A percentile compares a stretch with the other conserved stretches of the same genome.
Conservation (phyloP, 2,329 filamentous ascomycete genomes). For the Colletotrichum tanaceti region DNA sequence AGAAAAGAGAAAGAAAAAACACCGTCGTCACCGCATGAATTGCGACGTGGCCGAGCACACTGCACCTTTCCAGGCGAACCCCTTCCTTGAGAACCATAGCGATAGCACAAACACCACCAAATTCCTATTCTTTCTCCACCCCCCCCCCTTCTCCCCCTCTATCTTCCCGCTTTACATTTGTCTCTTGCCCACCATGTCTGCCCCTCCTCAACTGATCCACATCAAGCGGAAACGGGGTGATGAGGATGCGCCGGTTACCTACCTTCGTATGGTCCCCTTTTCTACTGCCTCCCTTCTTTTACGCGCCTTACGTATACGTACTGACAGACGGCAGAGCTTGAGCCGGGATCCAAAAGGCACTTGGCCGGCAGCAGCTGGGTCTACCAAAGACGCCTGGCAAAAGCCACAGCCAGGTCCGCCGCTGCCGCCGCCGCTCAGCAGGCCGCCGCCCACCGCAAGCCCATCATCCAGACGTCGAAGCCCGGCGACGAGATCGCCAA, state of each 20-base stretch:
- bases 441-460: conserved; percentile 46
- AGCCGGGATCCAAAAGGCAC: conserved; percentile 64
- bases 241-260: conserved; percentile 64
- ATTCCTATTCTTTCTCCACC: background rate
- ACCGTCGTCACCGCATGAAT: conserved; percentile 18
- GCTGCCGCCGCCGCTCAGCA: conserved; percentile 35
- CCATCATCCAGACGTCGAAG: conserved; percentile 62
- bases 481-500: conserved; percentile 51
- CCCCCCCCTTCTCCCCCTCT: no score
- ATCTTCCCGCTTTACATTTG: no score
- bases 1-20: background rate
- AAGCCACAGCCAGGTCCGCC: conserved; percentile 44
- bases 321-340: conserved; percentile 57
- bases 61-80: background rate
- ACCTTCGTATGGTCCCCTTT: conserved; percentile 59
- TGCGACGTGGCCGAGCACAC: conserved; percentile 22
- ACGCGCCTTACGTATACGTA: background rate
- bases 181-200: conserved; percentile 57
- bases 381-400: conserved; percentile 63
- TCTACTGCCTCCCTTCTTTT: background rate
- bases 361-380: conserved; percentile 63
- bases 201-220: conserved; percentile 68
- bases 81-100: background rate
- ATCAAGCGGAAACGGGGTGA: conserved; percentile 71
- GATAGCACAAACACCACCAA: background rate